These are phyloP conservation scores for Pseudonectria buxi DNA, from an alignment of 2,329 filamentous ascomycete species.

Conservation along the genomic window DNA sequence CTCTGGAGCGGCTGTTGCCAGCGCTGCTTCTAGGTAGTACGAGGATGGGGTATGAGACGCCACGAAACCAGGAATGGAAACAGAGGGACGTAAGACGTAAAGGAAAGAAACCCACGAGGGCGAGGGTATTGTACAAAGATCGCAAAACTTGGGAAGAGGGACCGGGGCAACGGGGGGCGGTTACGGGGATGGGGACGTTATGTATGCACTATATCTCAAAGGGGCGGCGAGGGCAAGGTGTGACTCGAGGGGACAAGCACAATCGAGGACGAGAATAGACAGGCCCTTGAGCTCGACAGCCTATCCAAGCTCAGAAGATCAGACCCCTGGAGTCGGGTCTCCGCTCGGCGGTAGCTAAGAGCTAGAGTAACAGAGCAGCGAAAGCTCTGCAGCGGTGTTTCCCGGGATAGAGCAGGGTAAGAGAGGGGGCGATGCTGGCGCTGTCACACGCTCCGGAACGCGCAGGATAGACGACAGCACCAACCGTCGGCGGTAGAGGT, in stretches of 20 bases:
- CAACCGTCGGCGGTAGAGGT: too few relatives aligned
- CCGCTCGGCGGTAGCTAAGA: too few relatives aligned
- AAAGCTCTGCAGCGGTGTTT: too few relatives aligned
- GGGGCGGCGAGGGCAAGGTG: slow-evolving; percentile 1
- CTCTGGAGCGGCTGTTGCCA: slow-evolving; percentile 32
- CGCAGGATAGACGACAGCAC: too few relatives aligned
- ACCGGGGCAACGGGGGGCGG: slow-evolving; percentile 33
- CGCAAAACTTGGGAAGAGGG: slow-evolving; percentile 35
- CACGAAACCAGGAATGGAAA: slow-evolving; percentile 22
- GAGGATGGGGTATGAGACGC: slow-evolving; percentile 14
- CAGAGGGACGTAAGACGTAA: slow-evolving; percentile 6
- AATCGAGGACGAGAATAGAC: too few relatives aligned
- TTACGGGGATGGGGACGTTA: slow-evolving; percentile 35
- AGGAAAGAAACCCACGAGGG: slow-evolving; percentile 26
- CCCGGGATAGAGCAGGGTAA: too few relatives aligned
- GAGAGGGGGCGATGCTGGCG: too few relatives aligned
- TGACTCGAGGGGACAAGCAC: background rate
- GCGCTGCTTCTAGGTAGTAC: slow-evolving; percentile 23
- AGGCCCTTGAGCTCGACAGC: too few relatives aligned
- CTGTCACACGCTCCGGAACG: too few relatives aligned
- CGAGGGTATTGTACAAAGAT: slow-evolving; percentile 28
- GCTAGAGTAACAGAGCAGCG: too few relatives aligned
- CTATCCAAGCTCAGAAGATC: too few relatives aligned
- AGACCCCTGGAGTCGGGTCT: too few relatives aligned
- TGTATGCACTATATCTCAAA: slow-evolving; percentile 34